A percentile compares a stretch with the other conserved stretches of the same genome.
Evolutionary conservation across 768 basidiomycete genomes (phyloP).

Genomic region (Roridomyces roridus): DNA sequence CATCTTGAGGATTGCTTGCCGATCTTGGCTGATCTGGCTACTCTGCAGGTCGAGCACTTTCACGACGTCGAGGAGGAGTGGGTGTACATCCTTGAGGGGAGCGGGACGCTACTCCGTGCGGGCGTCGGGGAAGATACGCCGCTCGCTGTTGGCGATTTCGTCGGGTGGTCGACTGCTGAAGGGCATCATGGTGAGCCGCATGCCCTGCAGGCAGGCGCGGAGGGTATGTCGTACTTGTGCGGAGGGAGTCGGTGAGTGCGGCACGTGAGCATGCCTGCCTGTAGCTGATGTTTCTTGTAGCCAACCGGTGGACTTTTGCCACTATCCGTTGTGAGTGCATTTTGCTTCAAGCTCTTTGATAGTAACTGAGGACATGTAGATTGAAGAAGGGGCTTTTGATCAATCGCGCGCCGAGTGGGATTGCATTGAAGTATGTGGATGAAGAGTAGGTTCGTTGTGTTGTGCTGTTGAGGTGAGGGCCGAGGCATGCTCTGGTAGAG

Average conservation of each 20-base stretch:
- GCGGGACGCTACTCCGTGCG: slow-evolving; percentile 16
- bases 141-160: slow-evolving; percentile 18
- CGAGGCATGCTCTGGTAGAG: too few relatives aligned
- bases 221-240: slow-evolving; percentile 16
- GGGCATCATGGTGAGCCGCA: slow-evolving; percentile 17
- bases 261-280: not conserved
- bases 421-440: not conserved
- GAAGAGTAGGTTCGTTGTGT: too few relatives aligned
- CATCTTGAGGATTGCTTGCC: too few relatives aligned
- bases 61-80: slow-evolving; percentile 25
- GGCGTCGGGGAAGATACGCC: slow-evolving; percentile 12
- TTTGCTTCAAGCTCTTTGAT: too few relatives aligned
- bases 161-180: slow-evolving; percentile 15
- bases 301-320: slow-evolving; percentile 9
- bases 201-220: slow-evolving; percentile 14
- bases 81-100: slow-evolving; percentile 19
- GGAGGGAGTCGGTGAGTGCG: slow-evolving; percentile 13
- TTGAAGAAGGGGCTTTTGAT: slow-evolving; percentile 9
- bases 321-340: slow-evolving; percentile 14
- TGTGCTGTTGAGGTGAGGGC: too few relatives aligned
- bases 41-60: slow-evolving; percentile 6
- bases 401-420: not conserved
- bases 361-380: not conserved
- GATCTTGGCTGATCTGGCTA: too few relatives aligned
- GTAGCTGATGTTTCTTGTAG: slow-evolving; percentile 1